phyloP scores from a whole-genome alignment of 192 early-diverging fungal species.

The Linnemannia exigua region DNA sequence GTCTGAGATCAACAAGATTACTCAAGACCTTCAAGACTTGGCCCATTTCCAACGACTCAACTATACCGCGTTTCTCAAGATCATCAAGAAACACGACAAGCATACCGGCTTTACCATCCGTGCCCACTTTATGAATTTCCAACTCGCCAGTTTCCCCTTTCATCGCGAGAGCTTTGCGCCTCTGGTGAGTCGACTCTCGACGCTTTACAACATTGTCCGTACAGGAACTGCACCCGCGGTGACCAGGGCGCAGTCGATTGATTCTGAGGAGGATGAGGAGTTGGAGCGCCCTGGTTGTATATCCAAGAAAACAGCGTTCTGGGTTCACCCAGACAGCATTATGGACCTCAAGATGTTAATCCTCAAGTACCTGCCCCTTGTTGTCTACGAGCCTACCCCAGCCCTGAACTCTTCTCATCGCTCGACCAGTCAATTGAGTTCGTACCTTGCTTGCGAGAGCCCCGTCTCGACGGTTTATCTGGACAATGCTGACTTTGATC shows the following conservation, averaged over 20 bases:
- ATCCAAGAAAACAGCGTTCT: slow-evolving; percentile 78
- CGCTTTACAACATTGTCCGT: slow-evolving; percentile 81
- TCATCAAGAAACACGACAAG: slow-evolving; percentile 98
- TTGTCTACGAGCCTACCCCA: slow-evolving; percentile 76
- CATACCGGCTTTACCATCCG: slow-evolving; percentile 82
- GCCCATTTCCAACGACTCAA: slow-evolving; percentile 81
- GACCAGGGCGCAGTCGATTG: slow-evolving; percentile 29
- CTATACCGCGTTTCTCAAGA: slow-evolving; percentile 87
- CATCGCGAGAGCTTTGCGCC: slow-evolving; percentile 87
- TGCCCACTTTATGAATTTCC: slow-evolving; percentile 78
- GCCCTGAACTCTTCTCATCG: slow-evolving; percentile 52
- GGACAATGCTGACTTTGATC: slow-evolving; percentile 87
- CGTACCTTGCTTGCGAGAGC: slow-evolving; percentile 40
- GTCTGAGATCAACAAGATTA: slow-evolving; percentile 79
- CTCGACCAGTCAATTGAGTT: slow-evolving; percentile 36
- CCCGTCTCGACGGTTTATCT: slow-evolving; percentile 89
- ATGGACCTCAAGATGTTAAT: slow-evolving; percentile 90
- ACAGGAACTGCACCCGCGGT: slow-evolving; percentile 57
- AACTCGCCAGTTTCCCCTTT: slow-evolving; percentile 84
- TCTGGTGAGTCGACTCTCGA: slow-evolving; percentile 86
- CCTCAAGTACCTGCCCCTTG: slow-evolving; percentile 87
- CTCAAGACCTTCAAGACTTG: slow-evolving; percentile 79
- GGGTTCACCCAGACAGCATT: slow-evolving; percentile 93
- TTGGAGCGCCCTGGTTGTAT: slow-evolving; percentile 58
- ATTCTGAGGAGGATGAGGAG: slow-evolving; percentile 52